Conservation (phyloP, 169 alveolate species). For the Plasmodium gaboni region DNA sequence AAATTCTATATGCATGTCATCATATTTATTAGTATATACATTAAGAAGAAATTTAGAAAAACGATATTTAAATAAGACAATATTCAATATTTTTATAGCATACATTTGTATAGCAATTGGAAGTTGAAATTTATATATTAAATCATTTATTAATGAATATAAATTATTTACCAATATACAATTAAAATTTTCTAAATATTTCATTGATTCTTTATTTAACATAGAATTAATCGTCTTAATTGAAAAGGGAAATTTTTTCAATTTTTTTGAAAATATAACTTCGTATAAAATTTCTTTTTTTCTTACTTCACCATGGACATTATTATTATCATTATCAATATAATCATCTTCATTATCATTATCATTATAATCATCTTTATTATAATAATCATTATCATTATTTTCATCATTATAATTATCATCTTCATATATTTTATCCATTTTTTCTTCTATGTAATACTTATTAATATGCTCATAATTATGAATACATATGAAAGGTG, state of each 20-base stretch:
- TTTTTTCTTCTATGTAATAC: conserved; percentile 4
- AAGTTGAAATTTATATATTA: conserved; percentile 38
- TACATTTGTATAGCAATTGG: conserved; percentile 63
- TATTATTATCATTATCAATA: neutral
- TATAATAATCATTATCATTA: neutral
- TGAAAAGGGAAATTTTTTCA: neutral
- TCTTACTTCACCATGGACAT: neutral
- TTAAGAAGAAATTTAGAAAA: conserved; percentile 35
- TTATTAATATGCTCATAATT: conserved; percentile 16
- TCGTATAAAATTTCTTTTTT: neutral
- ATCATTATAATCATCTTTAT: too few species aligned
- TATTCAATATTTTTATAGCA: conserved; percentile 36
- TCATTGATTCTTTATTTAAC: conserved; percentile 1
- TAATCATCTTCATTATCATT: neutral
- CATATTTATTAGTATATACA: conserved; percentile 37
- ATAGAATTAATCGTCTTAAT: neutral
- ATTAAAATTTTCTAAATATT: conserved; percentile 17
- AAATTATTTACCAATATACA: neutral
- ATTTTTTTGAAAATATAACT: neutral
- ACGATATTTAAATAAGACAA: conserved; percentile 32
- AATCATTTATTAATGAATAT: conserved; percentile 33
- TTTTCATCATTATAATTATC: neutral
- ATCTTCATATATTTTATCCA: neutral
- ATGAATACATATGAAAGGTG: conserved; percentile 49
- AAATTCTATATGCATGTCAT: conserved; percentile 54